These are phyloP conservation scores for Mycena galopus DNA, from an alignment of 768 basidiomycete genomes.

Conservation along the genomic window DNA sequence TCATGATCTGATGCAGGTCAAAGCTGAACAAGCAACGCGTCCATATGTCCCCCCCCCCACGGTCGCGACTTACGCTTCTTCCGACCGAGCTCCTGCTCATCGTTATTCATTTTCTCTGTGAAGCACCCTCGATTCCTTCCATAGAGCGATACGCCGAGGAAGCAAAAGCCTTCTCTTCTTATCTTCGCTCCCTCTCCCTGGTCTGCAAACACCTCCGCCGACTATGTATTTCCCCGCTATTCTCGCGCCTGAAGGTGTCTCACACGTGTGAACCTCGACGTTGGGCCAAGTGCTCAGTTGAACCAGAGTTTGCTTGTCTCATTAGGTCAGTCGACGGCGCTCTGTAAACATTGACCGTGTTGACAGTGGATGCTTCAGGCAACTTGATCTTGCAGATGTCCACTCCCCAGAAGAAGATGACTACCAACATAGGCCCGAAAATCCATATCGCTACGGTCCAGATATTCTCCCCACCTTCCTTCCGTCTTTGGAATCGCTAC, in stretches of 20 bases:
- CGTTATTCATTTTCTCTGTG: not conserved
- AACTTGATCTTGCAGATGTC: constrained; percentile 6
- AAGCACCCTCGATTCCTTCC: not conserved
- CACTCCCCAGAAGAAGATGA: not conserved
- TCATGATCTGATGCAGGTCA: too few relatives aligned
- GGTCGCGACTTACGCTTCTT: not conserved
- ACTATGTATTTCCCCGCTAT: constrained; percentile 14
- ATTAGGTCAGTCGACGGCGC: constrained; percentile 21
- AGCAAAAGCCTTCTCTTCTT: not conserved
- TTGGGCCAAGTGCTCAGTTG: not conserved
- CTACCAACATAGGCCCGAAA: not conserved
- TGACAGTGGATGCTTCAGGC: too few relatives aligned
- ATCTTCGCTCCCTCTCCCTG: constrained; percentile 12
- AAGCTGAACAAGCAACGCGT: too few relatives aligned
- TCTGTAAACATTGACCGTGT: too few relatives aligned
- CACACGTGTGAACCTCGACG: not conserved
- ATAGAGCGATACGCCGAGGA: not conserved
- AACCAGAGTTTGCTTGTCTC: not conserved
- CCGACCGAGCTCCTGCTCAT: constrained; percentile 25
- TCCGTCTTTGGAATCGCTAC: constrained; percentile 3
- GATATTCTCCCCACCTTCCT: constrained; percentile 10
- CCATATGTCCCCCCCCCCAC: not conserved
- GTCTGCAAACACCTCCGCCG: not conserved
- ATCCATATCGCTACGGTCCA: not conserved
- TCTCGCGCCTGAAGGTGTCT: constrained; percentile 6